Evolutionary conservation across 345 rosid species (phyloP), one percentile per base, ranked within the genome.

Genomic region (Populus pruinosa): DNA sequence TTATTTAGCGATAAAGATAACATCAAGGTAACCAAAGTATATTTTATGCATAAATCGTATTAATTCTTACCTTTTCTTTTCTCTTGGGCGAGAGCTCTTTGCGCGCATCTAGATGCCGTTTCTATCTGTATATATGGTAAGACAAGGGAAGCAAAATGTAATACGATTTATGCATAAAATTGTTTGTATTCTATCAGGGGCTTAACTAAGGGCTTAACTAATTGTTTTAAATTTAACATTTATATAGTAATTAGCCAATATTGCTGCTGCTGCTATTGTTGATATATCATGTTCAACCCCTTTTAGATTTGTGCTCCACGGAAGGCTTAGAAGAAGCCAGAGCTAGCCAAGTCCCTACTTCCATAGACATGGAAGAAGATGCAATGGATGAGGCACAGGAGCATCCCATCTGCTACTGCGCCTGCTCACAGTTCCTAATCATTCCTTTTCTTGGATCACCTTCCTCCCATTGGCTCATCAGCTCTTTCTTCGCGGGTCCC

Each of bases 291-390:
- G 36, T 50, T 76, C 71, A 70, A 65, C 56, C 69, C 65, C 59
- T n/a, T 63, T 23, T 67, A 29, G 75, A 78, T 38, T 75, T 83
- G n/a, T 76, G 63, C 76, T 61, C 81, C 67, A 62, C 43, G 27
- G 76, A 47, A 27, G 78, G 69, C 36, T 39, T 76, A 20, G 83
- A 74, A 67, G 78, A 41, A 18, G 83, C 71, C 55, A 81, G 77
- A 71, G 83, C 83, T 67, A 80, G 36, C 85, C 84, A 86, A 2
- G 83, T 63, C 41, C 67, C 84, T 23, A 31, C 71, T 61, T 55
- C 75, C 6, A 10, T 47, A 23, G 84, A 21, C 27, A 74, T 8
- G 70, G 85, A 70, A 14, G 81, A 70, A 8, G 82, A 73, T 50
- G 44, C 64, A n/a, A 59, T 16, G 59, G 38, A 47, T 31, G 66